These are phyloP conservation scores for Globisporangium cylindrosporum DNA, from an alignment of 352 stramenopile species.

Conservation along the genomic window DNA sequence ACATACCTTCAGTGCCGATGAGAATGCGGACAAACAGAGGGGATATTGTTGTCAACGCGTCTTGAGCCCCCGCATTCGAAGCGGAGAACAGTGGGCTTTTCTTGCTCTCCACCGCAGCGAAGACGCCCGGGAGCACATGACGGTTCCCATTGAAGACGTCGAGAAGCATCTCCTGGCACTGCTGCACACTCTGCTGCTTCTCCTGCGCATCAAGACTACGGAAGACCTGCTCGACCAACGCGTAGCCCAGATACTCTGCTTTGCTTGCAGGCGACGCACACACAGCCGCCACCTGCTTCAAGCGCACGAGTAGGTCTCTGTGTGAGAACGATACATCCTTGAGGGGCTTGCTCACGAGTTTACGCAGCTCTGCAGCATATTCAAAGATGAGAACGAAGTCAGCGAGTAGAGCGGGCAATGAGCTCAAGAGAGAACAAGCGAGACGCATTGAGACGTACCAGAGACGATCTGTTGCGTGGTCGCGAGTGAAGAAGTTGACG, in stretches of 20 bases:
- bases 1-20: constrained; percentile 22
- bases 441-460: constrained; percentile 8
- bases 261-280: constrained; percentile 45
- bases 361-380: neutral
- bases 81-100: constrained; percentile 6
- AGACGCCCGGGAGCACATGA: constrained; percentile 32
- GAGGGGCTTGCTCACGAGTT: neutral
- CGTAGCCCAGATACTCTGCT: constrained; percentile 45
- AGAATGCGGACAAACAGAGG: constrained; percentile 38
- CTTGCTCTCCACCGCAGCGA: constrained; percentile 31
- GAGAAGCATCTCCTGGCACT: constrained; percentile 24
- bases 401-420: neutral
- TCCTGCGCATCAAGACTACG: constrained; percentile 15
- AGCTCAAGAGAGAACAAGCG: neutral
- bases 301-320: constrained; percentile 10
- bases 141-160: constrained; percentile 44
- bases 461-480: constrained; percentile 11
- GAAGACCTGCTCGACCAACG: constrained; percentile 33
- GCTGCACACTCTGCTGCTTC: neutral
- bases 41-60: constrained; percentile 23
- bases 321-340: neutral
- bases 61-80: neutral
- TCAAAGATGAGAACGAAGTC: neutral
- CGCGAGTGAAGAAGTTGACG: constrained; percentile 11
- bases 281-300: constrained; percentile 42